These are phyloP conservation scores for Digitaria exilis DNA, from an alignment of 202 grass and related monocot species.

Conservation along the genomic window DNA sequence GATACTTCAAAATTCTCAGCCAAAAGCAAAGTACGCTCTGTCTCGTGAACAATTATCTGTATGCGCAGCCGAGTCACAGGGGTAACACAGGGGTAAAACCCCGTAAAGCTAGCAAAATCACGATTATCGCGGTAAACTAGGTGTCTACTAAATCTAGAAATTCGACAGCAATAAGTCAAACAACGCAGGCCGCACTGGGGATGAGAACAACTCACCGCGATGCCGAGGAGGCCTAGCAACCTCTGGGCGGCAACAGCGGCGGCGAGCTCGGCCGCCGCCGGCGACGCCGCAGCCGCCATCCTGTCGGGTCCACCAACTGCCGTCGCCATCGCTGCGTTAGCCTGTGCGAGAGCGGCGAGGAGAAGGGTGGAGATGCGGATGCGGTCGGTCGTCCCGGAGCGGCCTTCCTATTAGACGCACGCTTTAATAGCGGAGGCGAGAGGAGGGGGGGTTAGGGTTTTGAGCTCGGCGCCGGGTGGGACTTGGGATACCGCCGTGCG, in stretches of 20 bases:
- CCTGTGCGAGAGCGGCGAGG: not conserved
- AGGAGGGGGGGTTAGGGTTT: constrained; percentile 53
- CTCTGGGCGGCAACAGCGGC: constrained; percentile 22
- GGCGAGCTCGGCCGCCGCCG: not conserved
- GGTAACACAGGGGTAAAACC: not conserved
- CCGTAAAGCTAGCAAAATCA: not conserved
- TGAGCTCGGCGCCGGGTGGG: constrained; percentile 7
- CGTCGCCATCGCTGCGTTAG: constrained; percentile 23
- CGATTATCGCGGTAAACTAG: not conserved
- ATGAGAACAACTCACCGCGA: constrained; percentile 35
- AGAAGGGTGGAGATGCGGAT: constrained; percentile 15
- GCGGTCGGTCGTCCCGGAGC: not conserved
- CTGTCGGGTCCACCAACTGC: not conserved
- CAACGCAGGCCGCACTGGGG: not conserved
- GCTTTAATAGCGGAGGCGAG: constrained; percentile 46
- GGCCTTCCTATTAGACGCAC: not conserved
- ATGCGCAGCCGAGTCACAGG: not conserved
- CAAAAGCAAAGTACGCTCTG: not conserved
- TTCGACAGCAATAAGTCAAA: not conserved
- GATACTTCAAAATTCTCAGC: not conserved
- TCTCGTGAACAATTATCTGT: not conserved
- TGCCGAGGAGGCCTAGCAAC: constrained; percentile 32
- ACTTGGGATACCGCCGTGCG: not conserved
- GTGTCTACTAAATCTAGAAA: not conserved
- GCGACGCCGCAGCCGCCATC: not conserved